Conservation (phyloP, 331 rosid species). For the Spiraea crenata region DNA sequence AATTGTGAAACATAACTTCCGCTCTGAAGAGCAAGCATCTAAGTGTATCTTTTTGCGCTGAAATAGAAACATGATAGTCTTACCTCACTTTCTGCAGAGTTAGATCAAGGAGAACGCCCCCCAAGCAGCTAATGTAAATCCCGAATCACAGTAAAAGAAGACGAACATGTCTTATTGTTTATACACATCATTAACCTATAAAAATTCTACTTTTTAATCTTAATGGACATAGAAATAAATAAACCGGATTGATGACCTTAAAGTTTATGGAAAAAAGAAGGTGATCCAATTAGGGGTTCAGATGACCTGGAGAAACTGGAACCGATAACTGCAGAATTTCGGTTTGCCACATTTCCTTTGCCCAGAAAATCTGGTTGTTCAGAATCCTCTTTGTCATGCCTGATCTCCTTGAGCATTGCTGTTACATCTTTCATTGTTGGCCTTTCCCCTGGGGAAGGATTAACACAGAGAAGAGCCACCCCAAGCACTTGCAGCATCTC, state of each 20-base stretch:
- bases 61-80: background rate
- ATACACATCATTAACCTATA: slow-evolving; percentile 43
- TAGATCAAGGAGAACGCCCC: background rate
- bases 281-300: slow-evolving; percentile 70
- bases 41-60: background rate
- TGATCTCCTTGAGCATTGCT: slow-evolving; percentile 88
- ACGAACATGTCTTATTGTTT: slow-evolving; percentile 26
- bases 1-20: background rate
- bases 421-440: slow-evolving; percentile 92
- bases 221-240: slow-evolving; percentile 23
- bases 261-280: slow-evolving; percentile 45
- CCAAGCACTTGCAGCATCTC: slow-evolving; percentile 96
- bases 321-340: slow-evolving; percentile 67
- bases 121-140: background rate
- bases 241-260: slow-evolving; percentile 19
- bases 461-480: slow-evolving; percentile 84
- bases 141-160: slow-evolving; percentile 10
- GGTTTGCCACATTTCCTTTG: slow-evolving; percentile 45
- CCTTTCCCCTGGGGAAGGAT: slow-evolving; percentile 73
- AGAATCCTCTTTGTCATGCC: slow-evolving; percentile 54
- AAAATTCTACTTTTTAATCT: slow-evolving; percentile 35
- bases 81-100: background rate
- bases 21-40: background rate
- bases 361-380: slow-evolving; percentile 57
- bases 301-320: slow-evolving; percentile 93